Evolutionary conservation across 352 stramenopile genomes (phyloP), one percentile per base, ranked within the genome.

Genomic region (Peronospora destructor): DNA sequence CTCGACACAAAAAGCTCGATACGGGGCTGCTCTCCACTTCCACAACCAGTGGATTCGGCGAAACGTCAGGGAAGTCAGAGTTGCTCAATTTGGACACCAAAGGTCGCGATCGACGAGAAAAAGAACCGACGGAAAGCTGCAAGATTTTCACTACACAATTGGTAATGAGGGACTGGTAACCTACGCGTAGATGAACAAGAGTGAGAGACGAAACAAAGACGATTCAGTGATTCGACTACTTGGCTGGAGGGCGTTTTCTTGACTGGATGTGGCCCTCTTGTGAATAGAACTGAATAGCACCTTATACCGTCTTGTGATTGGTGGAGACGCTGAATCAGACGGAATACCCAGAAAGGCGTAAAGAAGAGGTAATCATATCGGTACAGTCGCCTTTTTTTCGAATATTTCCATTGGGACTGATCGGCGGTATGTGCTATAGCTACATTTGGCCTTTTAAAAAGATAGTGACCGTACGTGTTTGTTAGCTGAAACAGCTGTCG

Each of bases 11-110:
- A 62, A 54, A 19, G 34, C 41, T 61, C 52, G 42, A 49, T 45
- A 50, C 46, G 40, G 57, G 38, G 54, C 47, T 51, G 46, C 61
- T 77, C 51, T 68, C 61, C 57, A 65, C 64, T 67, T 58, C 59
- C 68, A 73, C 68, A 72, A 71, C 57, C 61, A 76, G 58, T 73
- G 57, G 55, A 64, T 56, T 67, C 65, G 67, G 21, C 48, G 56
- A 51, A 62, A 34, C 53, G 56, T 57, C 55, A 64, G 50, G 39
- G 57, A 64, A 73, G 52, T 67, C 65, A 76, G 57, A 64, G 64
- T 73, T 69, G 56, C 66, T 68, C 52, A 62, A 46, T 63, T 64
- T 49, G 8, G 14, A 23, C 17, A 36, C 21, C 26, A 44, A 32
- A 59, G 33, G 38, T 64, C 44, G 46, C 26, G 41, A 26, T 29